Evolutionary conservation across 441 rosid genomes (phyloP).

Genomic region (Macaranga tanarius): DNA sequence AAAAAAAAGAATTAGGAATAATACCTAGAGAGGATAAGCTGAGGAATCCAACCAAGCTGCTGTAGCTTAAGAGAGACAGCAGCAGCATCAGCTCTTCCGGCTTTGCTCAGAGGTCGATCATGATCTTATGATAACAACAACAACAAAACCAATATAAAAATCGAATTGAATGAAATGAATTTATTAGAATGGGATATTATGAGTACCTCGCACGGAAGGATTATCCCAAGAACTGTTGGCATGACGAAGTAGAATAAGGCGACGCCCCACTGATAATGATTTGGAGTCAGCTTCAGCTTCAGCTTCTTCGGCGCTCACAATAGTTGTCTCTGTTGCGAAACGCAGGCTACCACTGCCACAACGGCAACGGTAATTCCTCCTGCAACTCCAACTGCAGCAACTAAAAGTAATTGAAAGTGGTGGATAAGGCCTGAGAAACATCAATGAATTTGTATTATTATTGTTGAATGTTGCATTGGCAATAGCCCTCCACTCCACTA

Average conservation of each 20-base stretch:
- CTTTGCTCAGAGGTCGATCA: conserved; percentile 78
- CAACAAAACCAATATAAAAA: neutral
- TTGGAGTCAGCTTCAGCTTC: conserved; percentile 16
- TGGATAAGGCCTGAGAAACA: too few relatives aligned
- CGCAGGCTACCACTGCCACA: too few relatives aligned
- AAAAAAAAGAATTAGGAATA: too few relatives aligned
- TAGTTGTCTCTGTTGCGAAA: too few relatives aligned
- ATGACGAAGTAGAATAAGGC: conserved; percentile 91
- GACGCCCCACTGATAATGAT: conserved; percentile 52
- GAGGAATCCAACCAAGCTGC: conserved; percentile 80
- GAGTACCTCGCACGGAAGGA: conserved; percentile 60
- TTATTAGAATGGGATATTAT: too few relatives aligned
- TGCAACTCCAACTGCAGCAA: too few relatives aligned
- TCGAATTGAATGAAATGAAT: neutral
- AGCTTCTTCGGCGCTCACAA: neutral
- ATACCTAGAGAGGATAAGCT: conserved; percentile 73
- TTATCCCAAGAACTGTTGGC: conserved; percentile 86
- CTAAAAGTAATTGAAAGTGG: too few relatives aligned
- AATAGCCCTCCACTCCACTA: too few relatives aligned
- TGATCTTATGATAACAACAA: too few relatives aligned
- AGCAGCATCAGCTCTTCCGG: conserved; percentile 66
- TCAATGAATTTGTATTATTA: too few relatives aligned
- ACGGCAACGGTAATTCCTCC: too few relatives aligned
- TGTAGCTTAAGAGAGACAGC: conserved; percentile 63
- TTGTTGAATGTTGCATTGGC: too few relatives aligned